Evolutionary conservation across 768 basidiomycete species (phyloP), one percentile per base, ranked within the genome.

Genomic region (Tylopilus sp.): DNA sequence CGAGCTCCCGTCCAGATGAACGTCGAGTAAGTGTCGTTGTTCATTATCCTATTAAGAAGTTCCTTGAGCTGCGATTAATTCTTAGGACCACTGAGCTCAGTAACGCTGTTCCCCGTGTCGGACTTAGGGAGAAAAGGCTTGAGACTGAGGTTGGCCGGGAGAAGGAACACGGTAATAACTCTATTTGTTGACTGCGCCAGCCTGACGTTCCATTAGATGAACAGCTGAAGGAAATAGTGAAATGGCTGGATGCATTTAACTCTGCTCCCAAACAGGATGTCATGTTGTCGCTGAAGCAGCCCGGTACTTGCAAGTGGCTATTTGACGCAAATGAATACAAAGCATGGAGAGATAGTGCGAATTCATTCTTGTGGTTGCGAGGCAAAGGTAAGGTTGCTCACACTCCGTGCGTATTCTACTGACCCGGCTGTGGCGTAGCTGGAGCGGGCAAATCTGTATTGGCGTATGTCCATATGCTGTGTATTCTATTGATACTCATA

Each of bases 371-470:
- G 19, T 54, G 53, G 53, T 12, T 54, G n/a, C 53, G 48, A 11
- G 53, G 48, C 19, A 54, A 54, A 54, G 28, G 53, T 54, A 16
- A 26, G 45, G 26, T 16, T 1, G n/a, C 4, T 3, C 3, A 8
- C 22, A n/a, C 19, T 17, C 6, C 21, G 26, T 8, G 2, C 14
- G 26, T 11, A 4, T 13, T 46, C 19, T 3, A 14, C 36, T 52
- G 45, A 52, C 14, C 13, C 9, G 26, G 19, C 30, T n/a, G 8
- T 11, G 26, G 6, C 29, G 29, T 36, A 54, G 53, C 42, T 38
- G 53, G 53, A 6, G 48, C 53, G 1, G 53, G 49, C 2, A 54
- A 51, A 54, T 54, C 53, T 12, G 53, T 54, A 14, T 24, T 54
- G 40, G 48, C 42, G 53, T 54, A 51, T 33, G 55, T 44, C 31